Evolutionary conservation across 345 rosid genomes (phyloP).

Genomic region (rapeseed (Brassica napus)): Da-Ae NC_063449.1:5152001-5152500

Average conservation of each 20-base stretch:
- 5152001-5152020: conserved; percentile 64
- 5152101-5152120: conserved; percentile 56
- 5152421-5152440: conserved; percentile 63
- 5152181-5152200: conserved; percentile 82
- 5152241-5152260: conserved; percentile 69
- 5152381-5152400: conserved; percentile 54
- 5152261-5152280: conserved; percentile 92
- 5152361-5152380: conserved; percentile 58
- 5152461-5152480: conserved; percentile 9
- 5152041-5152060: conserved; percentile 11
- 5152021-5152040: conserved; percentile 23
- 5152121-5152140: conserved; percentile 85
- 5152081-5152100: background rate
- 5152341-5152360: conserved; percentile 19
- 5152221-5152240: conserved; percentile 68
- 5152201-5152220: conserved; percentile 65
- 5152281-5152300: background rate
- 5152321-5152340: background rate
- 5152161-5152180: conserved; percentile 88
- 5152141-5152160: conserved; percentile 94
- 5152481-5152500: conserved; percentile 10
- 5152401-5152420: conserved; percentile 63
- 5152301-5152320: background rate
- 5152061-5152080: background rate
- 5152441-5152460: conserved; percentile 54